A percentile compares a stretch with the other conserved stretches of the same genome.
phyloP scores from a whole-genome alignment of 2,329 filamentous ascomycete species.

The Curvularia sp. region DNA sequence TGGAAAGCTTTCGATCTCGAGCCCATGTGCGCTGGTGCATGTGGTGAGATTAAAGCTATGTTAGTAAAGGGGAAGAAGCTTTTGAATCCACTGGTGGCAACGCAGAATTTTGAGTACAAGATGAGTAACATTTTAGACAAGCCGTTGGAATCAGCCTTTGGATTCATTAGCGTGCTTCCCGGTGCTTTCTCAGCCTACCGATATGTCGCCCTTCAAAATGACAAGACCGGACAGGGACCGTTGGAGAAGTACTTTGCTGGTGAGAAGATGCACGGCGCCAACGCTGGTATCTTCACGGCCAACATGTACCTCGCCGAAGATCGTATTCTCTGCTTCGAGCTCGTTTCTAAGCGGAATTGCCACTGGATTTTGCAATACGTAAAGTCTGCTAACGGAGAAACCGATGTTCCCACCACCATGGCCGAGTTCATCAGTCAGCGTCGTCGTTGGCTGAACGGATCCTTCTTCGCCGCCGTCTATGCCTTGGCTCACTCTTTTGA shows the following conservation, averaged over 20 bases:
- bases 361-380: constrained; percentile 98
- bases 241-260: constrained; percentile 97
- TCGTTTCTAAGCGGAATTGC: constrained; percentile 96
- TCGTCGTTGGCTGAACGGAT: constrained; percentile 96
- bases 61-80: constrained; percentile 86
- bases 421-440: constrained; percentile 95
- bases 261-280: constrained; percentile 92
- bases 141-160: constrained; percentile 94
- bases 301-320: constrained; percentile 99
- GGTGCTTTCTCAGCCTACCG: constrained; percentile 99
- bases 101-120: constrained; percentile 99
- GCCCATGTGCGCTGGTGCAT: constrained; percentile 96
- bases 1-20: constrained; percentile 99
- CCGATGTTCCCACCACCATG: constrained; percentile 92
- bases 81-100: constrained; percentile 90
- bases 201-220: constrained; percentile 92
- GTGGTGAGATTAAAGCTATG: constrained; percentile 99
- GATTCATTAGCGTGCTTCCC: constrained; percentile 95
- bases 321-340: constrained; percentile 97
- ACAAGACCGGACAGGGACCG: constrained; percentile 91
- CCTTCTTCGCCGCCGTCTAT: constrained; percentile 97
- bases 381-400: constrained; percentile 96
- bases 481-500: constrained; percentile 94
- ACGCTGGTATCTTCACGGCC: constrained; percentile 94
- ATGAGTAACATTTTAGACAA: constrained; percentile 99